Evolutionary conservation across 768 basidiomycete species (phyloP).

Genomic region (Glaciozyma antarctica): DNA sequence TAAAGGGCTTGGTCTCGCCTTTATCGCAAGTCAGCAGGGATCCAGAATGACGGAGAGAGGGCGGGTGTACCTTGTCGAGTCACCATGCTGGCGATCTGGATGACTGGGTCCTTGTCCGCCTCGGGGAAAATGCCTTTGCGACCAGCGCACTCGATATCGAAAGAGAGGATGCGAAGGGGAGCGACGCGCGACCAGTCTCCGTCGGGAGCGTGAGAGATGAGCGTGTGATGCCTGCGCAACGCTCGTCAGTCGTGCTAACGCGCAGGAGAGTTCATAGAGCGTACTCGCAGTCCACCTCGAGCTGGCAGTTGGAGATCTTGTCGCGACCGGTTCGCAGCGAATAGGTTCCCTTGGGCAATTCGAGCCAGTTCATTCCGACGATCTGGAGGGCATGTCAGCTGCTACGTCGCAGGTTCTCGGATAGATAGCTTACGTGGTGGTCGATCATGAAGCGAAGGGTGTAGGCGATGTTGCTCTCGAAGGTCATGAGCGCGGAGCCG

Average conservation of each 20-base stretch:
- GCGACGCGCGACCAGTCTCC: slow-evolving; percentile 85
- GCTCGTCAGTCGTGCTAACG: not conserved
- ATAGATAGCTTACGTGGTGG: slow-evolving; percentile 55
- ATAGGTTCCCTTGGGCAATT: slow-evolving; percentile 76
- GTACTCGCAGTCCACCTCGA: slow-evolving; percentile 71
- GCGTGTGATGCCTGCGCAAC: slow-evolving; percentile 58
- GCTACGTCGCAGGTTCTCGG: too few relatives aligned
- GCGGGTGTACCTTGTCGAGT: slow-evolving; percentile 72
- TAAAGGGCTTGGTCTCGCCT: slow-evolving; percentile 89
- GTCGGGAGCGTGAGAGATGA: slow-evolving; percentile 85
- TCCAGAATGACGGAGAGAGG: not conserved
- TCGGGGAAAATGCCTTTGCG: slow-evolving; percentile 97
- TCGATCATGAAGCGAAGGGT: slow-evolving; percentile 96
- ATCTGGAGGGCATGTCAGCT: slow-evolving; percentile 47
- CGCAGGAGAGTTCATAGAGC: not conserved
- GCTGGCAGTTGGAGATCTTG: slow-evolving; percentile 73
- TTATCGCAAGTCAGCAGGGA: not conserved
- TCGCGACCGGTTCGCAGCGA: slow-evolving; percentile 49
- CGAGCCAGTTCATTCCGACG: slow-evolving; percentile 99
- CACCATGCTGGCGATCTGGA: slow-evolving; percentile 99
- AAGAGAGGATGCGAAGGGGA: slow-evolving; percentile 85
- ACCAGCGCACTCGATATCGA: slow-evolving; percentile 99
- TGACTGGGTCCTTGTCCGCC: slow-evolving; percentile 78
- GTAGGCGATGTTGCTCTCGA: slow-evolving; percentile 88
- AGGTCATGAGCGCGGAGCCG: slow-evolving; percentile 54